Conservation (phyloP, 306 rosid species). For the Vachellia collinsii region DNA sequence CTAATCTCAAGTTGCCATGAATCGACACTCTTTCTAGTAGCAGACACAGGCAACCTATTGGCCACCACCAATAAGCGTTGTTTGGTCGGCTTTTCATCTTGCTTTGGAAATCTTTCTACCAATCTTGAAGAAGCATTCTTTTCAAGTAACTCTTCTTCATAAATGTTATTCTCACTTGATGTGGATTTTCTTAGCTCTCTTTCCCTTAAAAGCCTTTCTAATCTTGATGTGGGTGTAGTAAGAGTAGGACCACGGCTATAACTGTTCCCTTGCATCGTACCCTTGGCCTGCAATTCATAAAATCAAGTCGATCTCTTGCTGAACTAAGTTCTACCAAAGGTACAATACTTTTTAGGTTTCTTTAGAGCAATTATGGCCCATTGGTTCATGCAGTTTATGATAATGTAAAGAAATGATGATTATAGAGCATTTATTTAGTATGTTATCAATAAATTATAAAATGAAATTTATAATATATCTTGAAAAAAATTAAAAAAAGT, state of each 20-base stretch:
- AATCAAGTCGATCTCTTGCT: conserved; percentile 1
- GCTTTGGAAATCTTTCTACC: conserved; percentile 54
- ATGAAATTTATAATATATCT: no score
- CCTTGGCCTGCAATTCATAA: conserved; percentile 47
- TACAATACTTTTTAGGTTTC: not conserved
- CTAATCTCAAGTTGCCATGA: conserved; percentile 88
- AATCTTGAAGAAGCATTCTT: conserved; percentile 38
- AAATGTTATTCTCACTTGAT: conserved; percentile 39
- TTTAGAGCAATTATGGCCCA: no score
- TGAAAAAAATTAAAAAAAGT: no score
- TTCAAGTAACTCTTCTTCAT: conserved; percentile 61
- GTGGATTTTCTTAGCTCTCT: conserved; percentile 80
- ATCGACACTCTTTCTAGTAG: conserved; percentile 79
- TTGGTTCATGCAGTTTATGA: not conserved
- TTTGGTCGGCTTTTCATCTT: conserved; percentile 59
- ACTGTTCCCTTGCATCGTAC: conserved; percentile 68
- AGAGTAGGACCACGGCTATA: conserved; percentile 65
- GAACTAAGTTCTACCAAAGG: conserved; percentile 22
- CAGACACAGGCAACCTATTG: conserved; percentile 93
- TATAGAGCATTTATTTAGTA: no score
- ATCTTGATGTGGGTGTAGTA: conserved; percentile 72
- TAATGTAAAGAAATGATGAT: conserved; percentile 16
- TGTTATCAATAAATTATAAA: no score
- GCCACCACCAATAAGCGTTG: conserved; percentile 93
- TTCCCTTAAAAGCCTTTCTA: conserved; percentile 95